phyloP scores from a whole-genome alignment of 2,329 filamentous ascomycete genomes.

The Teratosphaeria pseudoeucalypti region DNA sequence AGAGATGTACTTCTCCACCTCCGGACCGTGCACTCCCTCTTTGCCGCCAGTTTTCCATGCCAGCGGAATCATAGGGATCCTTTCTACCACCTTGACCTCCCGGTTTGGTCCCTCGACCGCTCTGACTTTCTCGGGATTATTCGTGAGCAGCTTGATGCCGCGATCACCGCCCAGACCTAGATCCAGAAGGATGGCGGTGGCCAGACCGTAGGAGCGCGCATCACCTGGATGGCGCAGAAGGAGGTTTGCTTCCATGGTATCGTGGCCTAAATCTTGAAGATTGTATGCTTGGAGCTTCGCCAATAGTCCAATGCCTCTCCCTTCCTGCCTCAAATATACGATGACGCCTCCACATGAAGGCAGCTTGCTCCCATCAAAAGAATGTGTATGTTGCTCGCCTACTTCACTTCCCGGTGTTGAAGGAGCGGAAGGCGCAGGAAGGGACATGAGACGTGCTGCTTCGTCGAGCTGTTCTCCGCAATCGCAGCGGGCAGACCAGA shows the following conservation, averaged over 20 bases:
- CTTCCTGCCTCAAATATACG: slow-evolving; percentile 91
- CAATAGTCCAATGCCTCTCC: slow-evolving; percentile 83
- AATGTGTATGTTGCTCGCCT: slow-evolving; percentile 5
- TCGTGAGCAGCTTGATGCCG: slow-evolving; percentile 77
- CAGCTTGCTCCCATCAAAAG: slow-evolving; percentile 13
- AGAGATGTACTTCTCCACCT: slow-evolving; percentile 87
- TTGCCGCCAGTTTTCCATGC: slow-evolving; percentile 75
- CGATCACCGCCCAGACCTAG: slow-evolving; percentile 59
- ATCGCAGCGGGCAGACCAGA: slow-evolving; percentile 95
- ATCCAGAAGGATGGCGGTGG: slow-evolving; percentile 86
- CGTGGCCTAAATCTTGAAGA: slow-evolving; percentile 88
- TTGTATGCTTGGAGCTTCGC: slow-evolving; percentile 99
- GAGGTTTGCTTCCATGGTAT: slow-evolving; percentile 93
- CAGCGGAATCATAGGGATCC: slow-evolving; percentile 90
- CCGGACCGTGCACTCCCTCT: slow-evolving; percentile 72
- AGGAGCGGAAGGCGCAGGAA: slow-evolving; percentile 19
- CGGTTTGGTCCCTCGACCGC: slow-evolving; percentile 86
- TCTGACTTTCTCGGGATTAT: slow-evolving; percentile 93
- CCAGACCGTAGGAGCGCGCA: slow-evolving; percentile 88
- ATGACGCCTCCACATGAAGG: slow-evolving; percentile 69
- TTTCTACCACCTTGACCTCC: slow-evolving; percentile 77
- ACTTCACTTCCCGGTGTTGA: slow-evolving; percentile 18
- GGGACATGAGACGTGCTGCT: slow-evolving; percentile 78
- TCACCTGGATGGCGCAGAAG: slow-evolving; percentile 86
- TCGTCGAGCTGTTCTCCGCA: slow-evolving; percentile 97